These are phyloP conservation scores for Phytophthora hibernalis DNA, from an alignment of 352 stramenopile species.

Conservation along the genomic window DNA sequence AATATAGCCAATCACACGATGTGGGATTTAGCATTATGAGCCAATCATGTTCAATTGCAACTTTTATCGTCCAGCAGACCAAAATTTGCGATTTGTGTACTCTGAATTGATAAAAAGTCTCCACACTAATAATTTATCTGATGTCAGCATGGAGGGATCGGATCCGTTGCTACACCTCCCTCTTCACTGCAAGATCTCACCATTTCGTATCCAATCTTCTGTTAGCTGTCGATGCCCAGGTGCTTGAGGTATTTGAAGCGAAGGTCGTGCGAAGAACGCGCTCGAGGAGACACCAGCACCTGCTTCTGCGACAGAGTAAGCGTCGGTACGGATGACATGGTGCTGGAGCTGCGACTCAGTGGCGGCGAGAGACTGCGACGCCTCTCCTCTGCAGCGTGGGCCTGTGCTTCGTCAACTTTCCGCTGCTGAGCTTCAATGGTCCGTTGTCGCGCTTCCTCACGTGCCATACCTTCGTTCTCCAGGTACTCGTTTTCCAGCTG, in stretches of 20 bases:
- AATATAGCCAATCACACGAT: background rate
- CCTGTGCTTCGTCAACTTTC: constrained; percentile 33
- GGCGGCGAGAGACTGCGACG: constrained; percentile 44
- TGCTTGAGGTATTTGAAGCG: constrained; percentile 91
- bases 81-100: background rate
- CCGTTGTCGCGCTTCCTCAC: constrained; percentile 69
- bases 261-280: constrained; percentile 76
- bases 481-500: constrained; percentile 64
- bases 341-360: constrained; percentile 42
- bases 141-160: constrained; percentile 6
- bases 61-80: constrained; percentile 24
- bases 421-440: constrained; percentile 45
- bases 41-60: constrained; percentile 12
- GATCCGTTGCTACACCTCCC: background rate
- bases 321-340: constrained; percentile 40
- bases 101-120: constrained; percentile 8
- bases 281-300: constrained; percentile 75
- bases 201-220: constrained; percentile 20
- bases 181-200: constrained; percentile 3
- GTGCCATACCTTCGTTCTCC: constrained; percentile 79
- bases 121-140: constrained; percentile 38
- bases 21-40: no score
- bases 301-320: constrained; percentile 70
- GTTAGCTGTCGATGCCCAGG: constrained; percentile 80
- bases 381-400: constrained; percentile 24